Conservation (phyloP, 2,329 filamentous ascomycete species). For the Ophiostoma pallidulum region DNA sequence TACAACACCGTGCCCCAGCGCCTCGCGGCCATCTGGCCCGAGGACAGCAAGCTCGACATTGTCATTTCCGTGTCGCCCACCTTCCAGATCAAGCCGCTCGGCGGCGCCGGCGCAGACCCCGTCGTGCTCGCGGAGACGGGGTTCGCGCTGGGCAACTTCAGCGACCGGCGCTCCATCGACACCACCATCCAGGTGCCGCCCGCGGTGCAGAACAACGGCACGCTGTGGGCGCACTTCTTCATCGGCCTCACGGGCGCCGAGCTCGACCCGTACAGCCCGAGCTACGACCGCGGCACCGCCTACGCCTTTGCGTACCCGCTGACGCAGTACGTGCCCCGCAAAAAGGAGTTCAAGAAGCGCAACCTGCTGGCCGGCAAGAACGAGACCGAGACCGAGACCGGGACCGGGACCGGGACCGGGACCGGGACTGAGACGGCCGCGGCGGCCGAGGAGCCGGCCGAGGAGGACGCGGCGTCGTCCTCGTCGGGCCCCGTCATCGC, state of each 20-base stretch:
- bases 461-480: slow-evolving; percentile 26
- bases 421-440: too few relatives aligned
- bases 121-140: slow-evolving; percentile 70
- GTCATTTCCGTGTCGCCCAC: slow-evolving; percentile 74
- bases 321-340: slow-evolving; percentile 84
- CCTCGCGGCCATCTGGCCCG: slow-evolving; percentile 81
- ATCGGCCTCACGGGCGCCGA: slow-evolving; percentile 65
- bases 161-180: slow-evolving; percentile 67
- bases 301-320: slow-evolving; percentile 78
- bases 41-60: slow-evolving; percentile 70
- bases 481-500: slow-evolving; percentile 55
- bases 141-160: slow-evolving; percentile 70
- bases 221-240: slow-evolving; percentile 91
- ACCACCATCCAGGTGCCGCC: slow-evolving; percentile 68
- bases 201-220: slow-evolving; percentile 81
- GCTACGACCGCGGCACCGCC: slow-evolving; percentile 66
- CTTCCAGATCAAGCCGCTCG: slow-evolving; percentile 57
- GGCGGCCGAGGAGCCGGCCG: slow-evolving; percentile 36
- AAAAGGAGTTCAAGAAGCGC: slow-evolving; percentile 78
- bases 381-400: slow-evolving; percentile 40
- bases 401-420: slow-evolving; percentile 43
- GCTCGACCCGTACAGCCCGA: slow-evolving; percentile 63
- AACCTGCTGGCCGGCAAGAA: slow-evolving; percentile 62
- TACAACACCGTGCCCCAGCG: slow-evolving; percentile 58
- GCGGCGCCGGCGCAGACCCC: slow-evolving; percentile 53